Conservation (phyloP, 495 filamentous ascomycete species). For the Penicillium atrosanguineum region DNA sequence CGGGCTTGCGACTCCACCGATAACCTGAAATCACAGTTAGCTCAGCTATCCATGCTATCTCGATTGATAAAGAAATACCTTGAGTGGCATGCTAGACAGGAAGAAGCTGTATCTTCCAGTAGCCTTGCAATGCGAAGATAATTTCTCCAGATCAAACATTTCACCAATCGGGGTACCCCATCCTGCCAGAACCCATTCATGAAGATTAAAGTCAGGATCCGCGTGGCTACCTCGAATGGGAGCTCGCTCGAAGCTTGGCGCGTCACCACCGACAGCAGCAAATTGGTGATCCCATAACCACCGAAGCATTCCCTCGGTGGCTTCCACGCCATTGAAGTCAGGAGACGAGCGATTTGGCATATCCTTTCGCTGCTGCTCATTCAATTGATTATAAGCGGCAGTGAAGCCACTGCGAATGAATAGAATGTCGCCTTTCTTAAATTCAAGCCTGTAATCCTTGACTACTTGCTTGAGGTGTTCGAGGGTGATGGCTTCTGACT, state of each 20-base stretch:
- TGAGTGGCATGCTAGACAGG: conserved; percentile 51
- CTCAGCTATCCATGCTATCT: too few relatives aligned
- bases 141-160: conserved; percentile 53
- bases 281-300: conserved; percentile 50
- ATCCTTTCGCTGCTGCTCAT: conserved; percentile 20
- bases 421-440: conserved; percentile 47
- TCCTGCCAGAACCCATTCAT: conserved; percentile 50
- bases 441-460: conserved; percentile 30
- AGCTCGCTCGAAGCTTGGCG: conserved; percentile 27
- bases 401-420: conserved; percentile 49
- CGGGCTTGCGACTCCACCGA: conserved; percentile 46
- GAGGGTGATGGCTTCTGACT: conserved; percentile 32
- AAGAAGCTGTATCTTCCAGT: conserved; percentile 49
- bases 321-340: conserved; percentile 39
- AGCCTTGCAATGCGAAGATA: conserved; percentile 42
- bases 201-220: conserved; percentile 31
- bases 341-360: conserved; percentile 19
- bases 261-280: conserved; percentile 48
- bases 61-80: conserved; percentile 23
- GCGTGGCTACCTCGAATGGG: conserved; percentile 25
- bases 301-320: conserved; percentile 29
- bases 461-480: conserved; percentile 30
- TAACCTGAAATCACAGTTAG: conserved; percentile 9
- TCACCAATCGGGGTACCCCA: conserved; percentile 58
- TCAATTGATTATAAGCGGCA: conserved; percentile 28